Evolutionary conservation across 169 alveolate genomes (phyloP).

Genomic region (Amoebophrya sp.): DNA sequence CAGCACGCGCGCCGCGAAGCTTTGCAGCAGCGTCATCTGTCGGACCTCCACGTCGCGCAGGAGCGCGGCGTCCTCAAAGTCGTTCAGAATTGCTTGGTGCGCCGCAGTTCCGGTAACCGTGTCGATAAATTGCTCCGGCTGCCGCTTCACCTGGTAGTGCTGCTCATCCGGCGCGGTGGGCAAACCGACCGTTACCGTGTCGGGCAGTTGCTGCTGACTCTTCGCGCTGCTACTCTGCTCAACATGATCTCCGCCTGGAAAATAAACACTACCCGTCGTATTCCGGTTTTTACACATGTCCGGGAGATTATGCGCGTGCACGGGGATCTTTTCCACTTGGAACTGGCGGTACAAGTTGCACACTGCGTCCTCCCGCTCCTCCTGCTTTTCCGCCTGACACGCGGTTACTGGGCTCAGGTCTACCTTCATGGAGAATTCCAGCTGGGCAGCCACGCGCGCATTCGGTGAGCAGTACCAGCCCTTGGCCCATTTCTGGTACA

Average conservation of each 20-base stretch:
- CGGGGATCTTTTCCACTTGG: not conserved
- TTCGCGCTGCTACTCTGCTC: too few species aligned
- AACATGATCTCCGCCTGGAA: too few species aligned
- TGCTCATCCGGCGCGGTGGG: not conserved
- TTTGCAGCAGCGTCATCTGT: not conserved
- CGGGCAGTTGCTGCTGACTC: not conserved
- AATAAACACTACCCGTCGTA: too few species aligned
- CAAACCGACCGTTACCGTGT: not conserved
- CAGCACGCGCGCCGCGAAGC: not conserved
- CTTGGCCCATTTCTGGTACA: not conserved
- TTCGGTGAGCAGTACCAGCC: not conserved
- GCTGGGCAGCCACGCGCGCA: slow-evolving; percentile 3
- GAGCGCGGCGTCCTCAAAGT: not conserved
- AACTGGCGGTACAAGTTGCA: not conserved
- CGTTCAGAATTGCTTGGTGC: not conserved
- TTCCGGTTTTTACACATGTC: too few species aligned
- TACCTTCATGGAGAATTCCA: not conserved
- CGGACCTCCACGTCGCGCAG: not conserved
- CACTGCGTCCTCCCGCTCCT: not conserved
- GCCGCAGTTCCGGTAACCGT: not conserved
- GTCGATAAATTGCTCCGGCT: not conserved
- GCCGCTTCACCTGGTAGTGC: not conserved
- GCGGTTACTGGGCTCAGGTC: not conserved
- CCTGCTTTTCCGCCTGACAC: not conserved
- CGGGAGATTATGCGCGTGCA: not conserved